Base-by-base conservation (phyloP, 129 eudicot genomes). In the Deinandra increscens region DNA sequence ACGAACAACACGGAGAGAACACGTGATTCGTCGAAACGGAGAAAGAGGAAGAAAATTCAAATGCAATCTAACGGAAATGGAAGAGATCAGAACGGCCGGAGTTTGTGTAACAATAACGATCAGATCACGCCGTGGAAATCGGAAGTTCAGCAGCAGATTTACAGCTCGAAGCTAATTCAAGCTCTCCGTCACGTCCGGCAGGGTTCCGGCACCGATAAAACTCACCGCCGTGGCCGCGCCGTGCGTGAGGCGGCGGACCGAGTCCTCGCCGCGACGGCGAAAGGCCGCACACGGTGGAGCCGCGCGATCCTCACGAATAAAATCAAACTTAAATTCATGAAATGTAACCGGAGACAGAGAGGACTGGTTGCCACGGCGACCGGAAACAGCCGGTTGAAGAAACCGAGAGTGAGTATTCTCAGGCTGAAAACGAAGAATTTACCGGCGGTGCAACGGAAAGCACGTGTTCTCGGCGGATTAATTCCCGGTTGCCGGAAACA, bases 401-500 rank as follows among this genome's bases (percentile, higher is more conserved):
- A 85, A 75, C 86, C 88, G 7, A 85, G 77, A 70, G 81, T 83
- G 49, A 75, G 87, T 50, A 71, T 91, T 19, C 39, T 78, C 65
- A 58, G 89, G 76, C 36, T 91, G 79, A 87, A 82, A 65, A 55
- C 83, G 55, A 91, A 85, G 78, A 79, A 77, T 42, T 45, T 87
- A 50, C 93, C 90, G 79, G 81, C 86, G 0, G 78, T 91, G 18
- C 97, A 91, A 79, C 33, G 90, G 67, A 91, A 91, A 43, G 78
- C 84, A 60, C 82, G 88, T 4, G 85, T 88, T 63, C 81, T 91
- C 60, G 85, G 96, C 20, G 73, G 90, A 66, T 74, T 88, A 14
- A 93, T 91, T 64, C 97, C 97, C 31, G 97, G 97, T 63, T 91
- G 97, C 85, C 81, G 92, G 79, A 91, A 91, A 62, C 88, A 91